A percentile compares a stretch with the other conserved stretches of the same genome.
These are phyloP conservation scores for Neurospora sp. DNA, from an alignment of 495 filamentous ascomycete species.

Conservation along the genomic window DNA sequence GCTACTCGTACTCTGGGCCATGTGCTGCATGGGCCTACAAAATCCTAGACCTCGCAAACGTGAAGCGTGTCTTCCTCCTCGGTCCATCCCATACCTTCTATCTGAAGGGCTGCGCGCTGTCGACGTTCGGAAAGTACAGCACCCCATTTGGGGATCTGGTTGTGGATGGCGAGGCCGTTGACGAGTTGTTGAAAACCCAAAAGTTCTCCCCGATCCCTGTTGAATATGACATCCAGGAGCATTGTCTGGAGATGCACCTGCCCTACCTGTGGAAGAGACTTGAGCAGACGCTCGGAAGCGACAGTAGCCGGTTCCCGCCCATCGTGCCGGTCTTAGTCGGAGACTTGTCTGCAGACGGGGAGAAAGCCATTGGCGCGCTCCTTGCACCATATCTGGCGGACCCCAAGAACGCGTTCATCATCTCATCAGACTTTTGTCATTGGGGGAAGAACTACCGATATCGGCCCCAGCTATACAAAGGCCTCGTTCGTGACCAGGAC, in stretches of 20 bases:
- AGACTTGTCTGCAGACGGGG: slow-evolving; percentile 53
- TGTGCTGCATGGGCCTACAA: slow-evolving; percentile 95
- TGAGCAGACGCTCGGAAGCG: slow-evolving; percentile 40
- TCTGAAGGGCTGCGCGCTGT: slow-evolving; percentile 66
- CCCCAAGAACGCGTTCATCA: slow-evolving; percentile 68
- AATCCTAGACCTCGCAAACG: slow-evolving; percentile 65
- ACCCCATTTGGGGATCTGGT: slow-evolving; percentile 77
- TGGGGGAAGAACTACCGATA: slow-evolving; percentile 87
- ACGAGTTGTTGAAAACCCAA: slow-evolving; percentile 50
- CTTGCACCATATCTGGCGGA: slow-evolving; percentile 75
- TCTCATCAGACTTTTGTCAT: slow-evolving; percentile 94
- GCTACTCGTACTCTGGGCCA: slow-evolving; percentile 89
- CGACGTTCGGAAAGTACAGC: slow-evolving; percentile 61
- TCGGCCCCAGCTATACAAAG: slow-evolving; percentile 27
- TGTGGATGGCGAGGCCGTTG: slow-evolving; percentile 59
- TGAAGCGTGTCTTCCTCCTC: slow-evolving; percentile 86
- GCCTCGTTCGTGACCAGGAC: slow-evolving; percentile 14
- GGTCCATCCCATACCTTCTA: slow-evolving; percentile 89
- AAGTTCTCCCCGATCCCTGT: slow-evolving; percentile 66
- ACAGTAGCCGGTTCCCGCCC: slow-evolving; percentile 48
- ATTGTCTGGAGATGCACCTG: slow-evolving; percentile 94
- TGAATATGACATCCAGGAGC: slow-evolving; percentile 71
- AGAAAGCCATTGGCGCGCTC: slow-evolving; percentile 57
- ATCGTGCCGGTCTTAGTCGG: slow-evolving; percentile 87
- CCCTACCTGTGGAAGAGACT: slow-evolving; percentile 88